Conservation (phyloP, 176 grass and related monocot species). For the Avena sativa region DNA sequence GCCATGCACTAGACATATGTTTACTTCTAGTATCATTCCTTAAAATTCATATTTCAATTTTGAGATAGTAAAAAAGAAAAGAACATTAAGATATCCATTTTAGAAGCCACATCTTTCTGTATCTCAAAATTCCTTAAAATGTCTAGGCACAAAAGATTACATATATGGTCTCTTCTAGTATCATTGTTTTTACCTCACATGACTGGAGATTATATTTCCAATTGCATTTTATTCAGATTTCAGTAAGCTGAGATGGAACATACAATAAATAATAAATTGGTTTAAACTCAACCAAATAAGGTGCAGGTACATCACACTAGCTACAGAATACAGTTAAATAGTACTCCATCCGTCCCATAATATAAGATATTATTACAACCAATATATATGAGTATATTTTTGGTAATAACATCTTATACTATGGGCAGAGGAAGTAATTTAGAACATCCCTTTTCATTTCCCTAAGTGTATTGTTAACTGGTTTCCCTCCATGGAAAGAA, state of each 20-base stretch:
- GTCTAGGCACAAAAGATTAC: background rate
- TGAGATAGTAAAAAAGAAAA: background rate
- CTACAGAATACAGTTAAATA: background rate
- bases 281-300: background rate
- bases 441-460: background rate
- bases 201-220: background rate
- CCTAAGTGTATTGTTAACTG: background rate
- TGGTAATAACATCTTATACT: too few species aligned
- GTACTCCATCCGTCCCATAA: too few species aligned
- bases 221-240: background rate
- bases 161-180: background rate
- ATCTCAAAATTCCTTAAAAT: background rate
- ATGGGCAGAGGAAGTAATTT: background rate
- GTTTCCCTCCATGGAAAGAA: background rate
- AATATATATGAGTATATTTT: too few species aligned
- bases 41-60: background rate
- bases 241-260: background rate
- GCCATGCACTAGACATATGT: too few species aligned
- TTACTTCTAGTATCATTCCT: too few species aligned
- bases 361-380: too few species aligned
- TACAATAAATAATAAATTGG: background rate
- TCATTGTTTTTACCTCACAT: background rate
- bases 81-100: background rate
- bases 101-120: background rate
- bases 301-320: background rate